Evolutionary conservation across 768 basidiomycete species (phyloP).

Genomic region (Calocybe cyanea): DNA sequence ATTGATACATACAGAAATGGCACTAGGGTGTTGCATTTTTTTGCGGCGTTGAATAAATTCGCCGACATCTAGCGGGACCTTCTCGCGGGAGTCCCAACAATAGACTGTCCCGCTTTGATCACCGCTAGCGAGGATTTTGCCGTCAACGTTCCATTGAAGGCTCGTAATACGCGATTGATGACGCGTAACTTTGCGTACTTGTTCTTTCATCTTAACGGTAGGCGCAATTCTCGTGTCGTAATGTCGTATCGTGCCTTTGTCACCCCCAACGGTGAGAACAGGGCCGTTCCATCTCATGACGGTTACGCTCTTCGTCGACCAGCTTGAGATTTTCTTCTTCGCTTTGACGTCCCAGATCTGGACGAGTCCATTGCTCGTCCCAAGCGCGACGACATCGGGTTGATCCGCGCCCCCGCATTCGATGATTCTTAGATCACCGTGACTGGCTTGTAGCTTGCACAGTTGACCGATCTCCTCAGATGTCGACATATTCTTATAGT

Average conservation of each 20-base stretch:
- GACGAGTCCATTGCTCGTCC: slow-evolving; percentile 57
- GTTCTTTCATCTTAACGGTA: slow-evolving; percentile 50
- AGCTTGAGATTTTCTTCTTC: slow-evolving; percentile 49
- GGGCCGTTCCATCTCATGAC: slow-evolving; percentile 65
- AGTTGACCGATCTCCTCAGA: slow-evolving; percentile 46
- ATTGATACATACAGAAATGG: slow-evolving; percentile 41
- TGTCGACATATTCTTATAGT: slow-evolving; percentile 42
- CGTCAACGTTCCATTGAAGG: slow-evolving; percentile 65
- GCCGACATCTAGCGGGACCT: slow-evolving; percentile 49
- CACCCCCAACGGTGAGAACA: slow-evolving; percentile 61
- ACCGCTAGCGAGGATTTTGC: slow-evolving; percentile 68
- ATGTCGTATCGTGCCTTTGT: slow-evolving; percentile 69
- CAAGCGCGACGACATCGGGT: slow-evolving; percentile 51
- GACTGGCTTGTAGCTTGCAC: slow-evolving; percentile 43
- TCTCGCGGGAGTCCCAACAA: slow-evolving; percentile 68
- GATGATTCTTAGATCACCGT: slow-evolving; percentile 42
- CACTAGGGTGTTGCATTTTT: slow-evolving; percentile 68
- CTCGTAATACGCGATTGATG: slow-evolving; percentile 67
- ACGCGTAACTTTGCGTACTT: slow-evolving; percentile 59
- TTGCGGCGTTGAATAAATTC: slow-evolving; percentile 53
- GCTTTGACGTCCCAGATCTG: slow-evolving; percentile 71
- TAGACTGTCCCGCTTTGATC: slow-evolving; percentile 73
- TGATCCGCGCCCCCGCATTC: slow-evolving; percentile 32
- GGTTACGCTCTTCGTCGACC: slow-evolving; percentile 57
- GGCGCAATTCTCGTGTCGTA: slow-evolving; percentile 17